phyloP scores from a whole-genome alignment of 2,329 filamentous ascomycete species.

The Colletotrichum gloeosporioides region DNA sequence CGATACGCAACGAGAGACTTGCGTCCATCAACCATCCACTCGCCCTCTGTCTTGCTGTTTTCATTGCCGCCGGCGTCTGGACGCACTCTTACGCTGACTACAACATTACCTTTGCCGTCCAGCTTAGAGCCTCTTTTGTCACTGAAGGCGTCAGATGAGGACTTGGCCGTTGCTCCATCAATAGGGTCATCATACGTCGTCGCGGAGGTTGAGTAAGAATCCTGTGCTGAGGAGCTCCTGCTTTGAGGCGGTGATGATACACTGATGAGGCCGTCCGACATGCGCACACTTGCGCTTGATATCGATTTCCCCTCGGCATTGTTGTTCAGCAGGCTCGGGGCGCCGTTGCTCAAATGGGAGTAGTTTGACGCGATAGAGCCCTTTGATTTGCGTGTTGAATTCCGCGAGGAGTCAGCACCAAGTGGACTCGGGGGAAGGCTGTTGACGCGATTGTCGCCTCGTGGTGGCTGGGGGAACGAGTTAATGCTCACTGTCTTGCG shows the following conservation, averaged over 20 bases:
- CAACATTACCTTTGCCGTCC: constrained; percentile 90
- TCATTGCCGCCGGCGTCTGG: constrained; percentile 76
- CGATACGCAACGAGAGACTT: constrained; percentile 82
- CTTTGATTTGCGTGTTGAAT: constrained; percentile 56
- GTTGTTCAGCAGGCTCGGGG: constrained; percentile 80
- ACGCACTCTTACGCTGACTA: constrained; percentile 93
- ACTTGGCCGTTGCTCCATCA: constrained; percentile 52
- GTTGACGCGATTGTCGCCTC: constrained; percentile 61
- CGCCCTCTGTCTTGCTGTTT: constrained; percentile 68
- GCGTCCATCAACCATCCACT: constrained; percentile 92
- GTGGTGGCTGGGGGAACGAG: constrained; percentile 89
- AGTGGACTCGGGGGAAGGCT: constrained; percentile 70
- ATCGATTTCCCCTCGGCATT: constrained; percentile 80
- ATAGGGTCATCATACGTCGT: constrained; percentile 85
- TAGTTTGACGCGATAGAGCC: constrained; percentile 60
- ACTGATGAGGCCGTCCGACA: constrained; percentile 78
- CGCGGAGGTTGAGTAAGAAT: constrained; percentile 88
- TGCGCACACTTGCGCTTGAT: constrained; percentile 63
- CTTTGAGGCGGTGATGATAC: constrained; percentile 86
- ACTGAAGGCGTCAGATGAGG: constrained; percentile 29
- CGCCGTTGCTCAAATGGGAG: constrained; percentile 43
- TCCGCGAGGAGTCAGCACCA: constrained; percentile 53
- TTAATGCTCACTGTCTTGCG: constrained; percentile 93
- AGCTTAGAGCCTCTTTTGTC: constrained; percentile 57
- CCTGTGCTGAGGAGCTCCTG: constrained; percentile 88